Evolutionary conservation across 2,329 filamentous ascomycete genomes (phyloP), one percentile per base, ranked within the genome.

Genomic region (Penicillium frequentans): DNA sequence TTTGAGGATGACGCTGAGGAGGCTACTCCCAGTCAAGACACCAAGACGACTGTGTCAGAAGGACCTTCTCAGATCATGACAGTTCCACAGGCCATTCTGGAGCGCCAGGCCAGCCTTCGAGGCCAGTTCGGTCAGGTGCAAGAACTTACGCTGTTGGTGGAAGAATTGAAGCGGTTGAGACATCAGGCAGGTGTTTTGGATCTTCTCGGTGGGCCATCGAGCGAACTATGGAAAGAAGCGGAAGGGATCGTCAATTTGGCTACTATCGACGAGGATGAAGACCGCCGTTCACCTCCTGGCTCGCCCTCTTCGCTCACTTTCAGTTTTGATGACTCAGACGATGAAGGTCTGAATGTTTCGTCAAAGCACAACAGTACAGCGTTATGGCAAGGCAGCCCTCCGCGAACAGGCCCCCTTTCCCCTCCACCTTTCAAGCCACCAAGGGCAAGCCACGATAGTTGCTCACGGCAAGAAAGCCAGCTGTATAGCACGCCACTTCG

Each of bases 221-320:
- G 77, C 49, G 77, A 79, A 46, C 75, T 85, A 31, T 88, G 85
- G 85, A 81, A 82, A 65, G 85, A 88, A 70, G 85, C 87, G 19
- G 85, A 87, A 65, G 84, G 83, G 13, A 88, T 88, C 73, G 86
- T 88, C 56, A 85, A 87, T 62, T 76, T 88, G 50, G 86, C 86
- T 29, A 86, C 86, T 46, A 80, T 87, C 61, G 84, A 87, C 64
- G 83, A 84, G 47, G 84, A 86, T 26, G 83, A 86, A 57, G 76
- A 81, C 21, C 76, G 78, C 23, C 67, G 75, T 33, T 75, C 78
- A 9, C 79, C 80, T 33, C 79, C 80, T 39, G 74, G 78, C 35
- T 85, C 83, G 8, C 83, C 83, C 7, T 77, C 78, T 2, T 86
- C 84, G 1, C 82, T 84, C 3, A 81, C 79, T 10, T 83, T 84